These are phyloP conservation scores for Boletellus ananiceps DNA, from an alignment of 768 basidiomycete species.

Conservation along the genomic window DNA sequence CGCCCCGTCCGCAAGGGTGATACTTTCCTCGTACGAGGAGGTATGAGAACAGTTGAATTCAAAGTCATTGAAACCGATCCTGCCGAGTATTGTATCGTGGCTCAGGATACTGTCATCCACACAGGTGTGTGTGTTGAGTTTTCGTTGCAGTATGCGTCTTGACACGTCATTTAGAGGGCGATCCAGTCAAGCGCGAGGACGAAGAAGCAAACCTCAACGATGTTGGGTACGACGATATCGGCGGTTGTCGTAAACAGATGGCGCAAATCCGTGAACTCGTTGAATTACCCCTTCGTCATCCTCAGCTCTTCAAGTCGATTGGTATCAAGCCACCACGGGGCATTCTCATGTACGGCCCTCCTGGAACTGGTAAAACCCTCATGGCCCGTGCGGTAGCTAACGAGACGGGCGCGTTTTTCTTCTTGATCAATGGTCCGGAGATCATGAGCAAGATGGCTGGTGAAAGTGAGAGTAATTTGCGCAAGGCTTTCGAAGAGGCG, in stretches of 20 bases:
- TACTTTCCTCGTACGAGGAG: constrained; percentile 98
- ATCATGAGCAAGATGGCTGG: constrained; percentile 99
- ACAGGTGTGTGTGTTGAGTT: constrained; percentile 46
- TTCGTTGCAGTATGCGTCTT: not conserved
- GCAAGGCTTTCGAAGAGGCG: constrained; percentile 99
- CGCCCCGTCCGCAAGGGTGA: constrained; percentile 96
- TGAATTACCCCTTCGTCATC: constrained; percentile 95
- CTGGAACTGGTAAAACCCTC: constrained; percentile 98
- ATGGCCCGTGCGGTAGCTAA: constrained; percentile 99
- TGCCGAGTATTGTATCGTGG: constrained; percentile 96
- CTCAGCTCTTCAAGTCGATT: constrained; percentile 99
- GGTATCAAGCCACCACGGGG: constrained; percentile 99
- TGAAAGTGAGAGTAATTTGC: constrained; percentile 93
- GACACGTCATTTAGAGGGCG: constrained; percentile 64
- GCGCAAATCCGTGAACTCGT: constrained; percentile 99
- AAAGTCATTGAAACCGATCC: constrained; percentile 99
- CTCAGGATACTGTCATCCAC: constrained; percentile 97
- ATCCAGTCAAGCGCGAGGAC: constrained; percentile 97
- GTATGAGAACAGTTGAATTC: constrained; percentile 98
- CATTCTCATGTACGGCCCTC: constrained; percentile 97
- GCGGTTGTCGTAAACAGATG: constrained; percentile 99
- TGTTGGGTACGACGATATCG: constrained; percentile 98
- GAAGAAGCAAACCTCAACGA: constrained; percentile 95
- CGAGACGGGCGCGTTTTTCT: constrained; percentile 99
- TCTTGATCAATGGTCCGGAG: constrained; percentile 99